These are phyloP conservation scores for Chenopodium suecicum DNA, from an alignment of 148 eudicot genomes.

Conservation along the genomic window DNA sequence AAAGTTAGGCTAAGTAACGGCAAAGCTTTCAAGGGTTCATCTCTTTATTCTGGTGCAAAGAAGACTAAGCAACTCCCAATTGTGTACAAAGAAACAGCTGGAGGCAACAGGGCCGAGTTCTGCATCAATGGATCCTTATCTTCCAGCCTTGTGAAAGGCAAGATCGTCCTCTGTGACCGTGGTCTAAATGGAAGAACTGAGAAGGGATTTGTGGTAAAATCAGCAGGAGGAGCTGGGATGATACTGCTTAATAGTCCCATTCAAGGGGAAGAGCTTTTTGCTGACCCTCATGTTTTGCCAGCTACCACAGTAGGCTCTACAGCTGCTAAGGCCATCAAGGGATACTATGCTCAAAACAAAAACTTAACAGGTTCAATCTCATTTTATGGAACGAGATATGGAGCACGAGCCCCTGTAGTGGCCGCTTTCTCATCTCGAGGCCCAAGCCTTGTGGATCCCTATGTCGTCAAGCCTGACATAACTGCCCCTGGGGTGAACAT, in stretches of 20 bases:
- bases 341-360: slow-evolving; percentile 25
- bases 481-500: slow-evolving; percentile 74
- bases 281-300: slow-evolving; percentile 65
- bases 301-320: slow-evolving; percentile 52
- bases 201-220: slow-evolving; percentile 56
- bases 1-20: slow-evolving; percentile 55
- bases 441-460: slow-evolving; percentile 55
- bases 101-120: slow-evolving; percentile 42
- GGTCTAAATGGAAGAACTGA: slow-evolving; percentile 50
- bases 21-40: slow-evolving; percentile 43
- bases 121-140: slow-evolving; percentile 46
- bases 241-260: slow-evolving; percentile 41
- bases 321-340: slow-evolving; percentile 43
- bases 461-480: slow-evolving; percentile 67
- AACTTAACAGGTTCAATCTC: slow-evolving; percentile 41
- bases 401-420: slow-evolving; percentile 54
- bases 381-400: slow-evolving; percentile 48
- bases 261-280: slow-evolving; percentile 62
- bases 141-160: slow-evolving; percentile 44
- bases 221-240: slow-evolving; percentile 76
- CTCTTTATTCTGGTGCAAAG: slow-evolving; percentile 45
- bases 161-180: slow-evolving; percentile 59
- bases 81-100: slow-evolving; percentile 49
- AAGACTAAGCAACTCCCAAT: slow-evolving; percentile 39
- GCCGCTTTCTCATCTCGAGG: slow-evolving; percentile 75